phyloP scores from a whole-genome alignment of 805 yeast species.

The Myxozyma neglecta region DNA sequence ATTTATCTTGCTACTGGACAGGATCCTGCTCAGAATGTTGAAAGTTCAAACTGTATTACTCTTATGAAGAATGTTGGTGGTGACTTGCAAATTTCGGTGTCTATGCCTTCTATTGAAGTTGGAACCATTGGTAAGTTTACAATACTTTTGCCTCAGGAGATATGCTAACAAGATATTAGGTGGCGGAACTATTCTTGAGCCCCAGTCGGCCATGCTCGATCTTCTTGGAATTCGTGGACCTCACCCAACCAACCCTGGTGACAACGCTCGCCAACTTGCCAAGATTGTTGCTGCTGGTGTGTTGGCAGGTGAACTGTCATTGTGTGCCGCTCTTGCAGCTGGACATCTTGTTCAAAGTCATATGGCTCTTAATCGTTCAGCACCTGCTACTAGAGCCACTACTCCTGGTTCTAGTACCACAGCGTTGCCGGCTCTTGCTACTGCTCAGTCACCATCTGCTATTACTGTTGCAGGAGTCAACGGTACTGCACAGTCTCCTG shows the following conservation, averaged over 20 bases:
- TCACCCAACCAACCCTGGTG: slow-evolving; percentile 89
- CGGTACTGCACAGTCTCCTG: slow-evolving; percentile 37
- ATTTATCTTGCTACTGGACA: slow-evolving; percentile 94
- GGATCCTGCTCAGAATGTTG: slow-evolving; percentile 99
- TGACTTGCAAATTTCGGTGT: slow-evolving; percentile 86
- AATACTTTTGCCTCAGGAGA: neutral
- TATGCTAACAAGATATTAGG: slow-evolving; percentile 39
- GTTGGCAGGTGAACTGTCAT: slow-evolving; percentile 91
- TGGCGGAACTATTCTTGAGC: slow-evolving; percentile 96
- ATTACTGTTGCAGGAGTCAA: neutral
- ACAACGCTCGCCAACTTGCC: slow-evolving; percentile 90
- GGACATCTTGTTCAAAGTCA: slow-evolving; percentile 98
- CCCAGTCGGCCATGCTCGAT: slow-evolving; percentile 95
- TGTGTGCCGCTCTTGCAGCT: slow-evolving; percentile 95
- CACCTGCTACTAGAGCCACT: slow-evolving; percentile 35
- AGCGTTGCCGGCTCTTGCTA: slow-evolving; percentile 29
- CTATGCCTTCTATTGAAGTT: slow-evolving; percentile 98
- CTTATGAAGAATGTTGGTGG: slow-evolving; percentile 82
- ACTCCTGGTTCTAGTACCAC: slow-evolving; percentile 23
- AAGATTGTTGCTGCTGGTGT: slow-evolving; percentile 91
- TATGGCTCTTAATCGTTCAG: slow-evolving; percentile 84
- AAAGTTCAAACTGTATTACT: slow-evolving; percentile 95
- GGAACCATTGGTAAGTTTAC: slow-evolving; percentile 72
- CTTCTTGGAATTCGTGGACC: slow-evolving; percentile 95
- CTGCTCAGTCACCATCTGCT: neutral